Conservation (phyloP, 2,329 filamentous ascomycete genomes). For the Neonectria sp. region DNA sequence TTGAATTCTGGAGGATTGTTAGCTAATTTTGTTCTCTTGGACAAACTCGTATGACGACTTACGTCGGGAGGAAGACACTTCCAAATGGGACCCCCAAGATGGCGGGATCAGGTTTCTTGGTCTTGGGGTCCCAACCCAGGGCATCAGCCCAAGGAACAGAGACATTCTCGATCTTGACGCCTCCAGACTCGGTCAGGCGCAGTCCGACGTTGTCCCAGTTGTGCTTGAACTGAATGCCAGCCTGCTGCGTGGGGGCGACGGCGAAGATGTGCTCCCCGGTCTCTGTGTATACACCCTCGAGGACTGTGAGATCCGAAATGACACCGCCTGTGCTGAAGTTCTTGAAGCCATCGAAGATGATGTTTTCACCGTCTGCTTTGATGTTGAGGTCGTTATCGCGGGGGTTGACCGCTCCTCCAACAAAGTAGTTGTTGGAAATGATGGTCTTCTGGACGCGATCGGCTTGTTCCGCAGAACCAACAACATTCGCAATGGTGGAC, state of each 20-base stretch:
- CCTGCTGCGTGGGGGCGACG: conserved; percentile 70
- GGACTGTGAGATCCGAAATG: conserved; percentile 75
- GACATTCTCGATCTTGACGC: conserved; percentile 72
- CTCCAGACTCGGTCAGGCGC: conserved; percentile 74
- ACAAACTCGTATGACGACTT: conserved; percentile 32
- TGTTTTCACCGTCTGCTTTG: conserved; percentile 65
- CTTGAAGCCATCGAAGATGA: conserved; percentile 75
- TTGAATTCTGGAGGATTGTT: conserved; percentile 63
- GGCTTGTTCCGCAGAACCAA: conserved; percentile 72
- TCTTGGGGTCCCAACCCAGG: conserved; percentile 69
- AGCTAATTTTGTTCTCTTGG: too few relatives aligned
- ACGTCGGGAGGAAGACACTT: conserved; percentile 72
- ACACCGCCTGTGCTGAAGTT: conserved; percentile 79
- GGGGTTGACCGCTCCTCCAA: conserved; percentile 77
- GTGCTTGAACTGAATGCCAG: conserved; percentile 70
- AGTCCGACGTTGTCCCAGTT: conserved; percentile 78
- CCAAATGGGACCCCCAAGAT: conserved; percentile 69
- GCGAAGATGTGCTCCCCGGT: conserved; percentile 75
- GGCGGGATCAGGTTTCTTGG: conserved; percentile 65
- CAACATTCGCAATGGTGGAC: conserved; percentile 72
- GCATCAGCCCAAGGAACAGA: conserved; percentile 72
- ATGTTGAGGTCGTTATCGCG: conserved; percentile 74
- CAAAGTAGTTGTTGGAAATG: conserved; percentile 75
- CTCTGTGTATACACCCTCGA: conserved; percentile 73
- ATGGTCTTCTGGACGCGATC: conserved; percentile 71